Evolutionary conservation across 768 basidiomycete species (phyloP).

Genomic region (Strobilomyces confusus): DNA sequence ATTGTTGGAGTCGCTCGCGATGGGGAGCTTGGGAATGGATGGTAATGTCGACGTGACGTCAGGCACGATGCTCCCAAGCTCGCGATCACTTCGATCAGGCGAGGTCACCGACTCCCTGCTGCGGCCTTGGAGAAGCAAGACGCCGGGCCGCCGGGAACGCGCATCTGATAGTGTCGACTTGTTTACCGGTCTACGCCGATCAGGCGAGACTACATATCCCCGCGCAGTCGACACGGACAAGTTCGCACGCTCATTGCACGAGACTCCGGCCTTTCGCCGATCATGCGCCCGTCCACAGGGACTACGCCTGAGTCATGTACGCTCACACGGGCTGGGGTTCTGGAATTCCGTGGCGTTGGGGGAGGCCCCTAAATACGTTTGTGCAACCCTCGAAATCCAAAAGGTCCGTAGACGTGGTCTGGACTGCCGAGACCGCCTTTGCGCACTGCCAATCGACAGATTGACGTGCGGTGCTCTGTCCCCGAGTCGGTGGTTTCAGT

Average conservation of each 20-base stretch:
- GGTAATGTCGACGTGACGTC: background rate
- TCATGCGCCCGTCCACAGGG: background rate
- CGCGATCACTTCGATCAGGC: background rate
- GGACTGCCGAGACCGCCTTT: conserved; percentile 1
- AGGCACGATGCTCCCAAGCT: background rate
- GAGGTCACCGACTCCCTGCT: background rate
- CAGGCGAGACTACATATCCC: no score
- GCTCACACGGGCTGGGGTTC: background rate
- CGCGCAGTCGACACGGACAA: no score
- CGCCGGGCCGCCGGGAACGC: background rate
- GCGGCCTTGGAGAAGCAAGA: background rate
- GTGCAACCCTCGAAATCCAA: conserved; percentile 10
- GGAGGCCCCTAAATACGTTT: background rate
- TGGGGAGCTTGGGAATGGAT: no score
- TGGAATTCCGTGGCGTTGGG: background rate
- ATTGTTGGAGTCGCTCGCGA: no score
- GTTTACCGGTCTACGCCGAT: background rate
- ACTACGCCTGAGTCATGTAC: background rate
- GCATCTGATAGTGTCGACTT: background rate
- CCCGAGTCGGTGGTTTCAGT: background rate
- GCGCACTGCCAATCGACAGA: no score
- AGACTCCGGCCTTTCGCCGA: no score
- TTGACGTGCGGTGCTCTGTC: background rate
- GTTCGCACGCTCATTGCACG: no score
- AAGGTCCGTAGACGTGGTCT: conserved; percentile 13